Conservation (phyloP, 129 eudicot genomes). For the Gnaphalium uliginosum region DNA sequence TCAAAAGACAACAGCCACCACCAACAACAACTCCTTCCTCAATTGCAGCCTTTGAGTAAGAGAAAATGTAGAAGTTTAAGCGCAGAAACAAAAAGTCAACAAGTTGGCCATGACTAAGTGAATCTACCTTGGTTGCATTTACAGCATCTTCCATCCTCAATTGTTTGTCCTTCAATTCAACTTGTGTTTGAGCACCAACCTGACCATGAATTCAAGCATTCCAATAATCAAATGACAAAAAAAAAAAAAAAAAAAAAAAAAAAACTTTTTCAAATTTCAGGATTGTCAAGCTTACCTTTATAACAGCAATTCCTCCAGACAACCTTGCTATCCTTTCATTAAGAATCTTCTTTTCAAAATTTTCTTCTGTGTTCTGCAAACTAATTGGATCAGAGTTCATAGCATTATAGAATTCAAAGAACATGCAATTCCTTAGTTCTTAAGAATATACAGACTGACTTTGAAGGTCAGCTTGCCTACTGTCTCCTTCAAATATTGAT, state of each 20-base stretch:
- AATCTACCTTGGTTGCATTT: constrained; percentile 87
- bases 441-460: not conserved
- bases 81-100: constrained; percentile 4
- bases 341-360: constrained; percentile 70
- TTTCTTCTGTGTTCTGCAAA: constrained; percentile 64
- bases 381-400: constrained; percentile 1
- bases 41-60: constrained; percentile 71
- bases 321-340: constrained; percentile 80
- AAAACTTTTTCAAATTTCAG: not conserved
- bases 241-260: too few species aligned
- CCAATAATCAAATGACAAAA: not conserved
- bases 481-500: not conserved
- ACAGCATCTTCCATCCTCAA: constrained; percentile 91
- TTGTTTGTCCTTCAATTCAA: constrained; percentile 82
- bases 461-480: constrained; percentile 5
- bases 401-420: not conserved
- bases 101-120: constrained; percentile 20
- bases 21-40: constrained; percentile 98
- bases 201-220: constrained; percentile 21
- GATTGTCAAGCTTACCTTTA: constrained; percentile 55
- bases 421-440: not conserved
- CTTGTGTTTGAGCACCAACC: constrained; percentile 96
- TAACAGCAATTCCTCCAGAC: constrained; percentile 79
- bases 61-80: constrained; percentile 12
- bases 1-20: constrained; percentile 86